Evolutionary conservation across 129 eudicot species (phyloP), one percentile per base, ranked within the genome.

Genomic region (Gnaphalium uliginosum): DNA sequence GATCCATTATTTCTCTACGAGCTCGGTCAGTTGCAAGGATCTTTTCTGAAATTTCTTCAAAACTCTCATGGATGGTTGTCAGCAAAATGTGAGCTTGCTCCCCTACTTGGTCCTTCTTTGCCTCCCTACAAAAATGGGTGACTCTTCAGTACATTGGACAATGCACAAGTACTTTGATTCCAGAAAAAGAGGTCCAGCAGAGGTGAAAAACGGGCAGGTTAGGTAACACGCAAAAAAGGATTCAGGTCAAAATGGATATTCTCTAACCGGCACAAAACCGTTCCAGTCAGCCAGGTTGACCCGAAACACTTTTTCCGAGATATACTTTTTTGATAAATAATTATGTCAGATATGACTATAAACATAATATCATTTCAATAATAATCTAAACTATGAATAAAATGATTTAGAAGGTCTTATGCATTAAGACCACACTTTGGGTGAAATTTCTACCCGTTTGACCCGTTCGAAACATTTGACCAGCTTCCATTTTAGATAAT

Each of bases 11-110:
- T 71, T 89, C 95, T 70, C 97, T 85, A 75, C 83, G 85, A 8
- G 80, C 43, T 80, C 94, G 75, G 73, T 88, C 96, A 48, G 92
- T 80, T 11, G 86, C 81, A 25, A 92, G 88, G 63, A 87, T 80
- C 48, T 85, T 81, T 71, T 81, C 96, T 21, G 90, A 74, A 24
- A 87, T 83, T 77, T 85, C 86, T 75, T 81, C 83, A 30, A 89
- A 91, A 81, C 83, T 82, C 62, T 86, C 97, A n/a, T 88, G 97
- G 84, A 91, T 91, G 62, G 71, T 33, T 0, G 86, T 83, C 37
- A 91, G 85, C 58, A 86, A 75, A 72, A 68, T 76, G 75, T 92
- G 84, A 76, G 89, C 90, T 83, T 87, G 89, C 50, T 77, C 86
- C 51, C 83, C 92, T 13, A 78, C 89, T 37, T 81, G 82, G 62